Evolutionary conservation across 202 grass and related monocot species (phyloP).

Genomic region (Miscanthus sacchariflorus): DNA sequence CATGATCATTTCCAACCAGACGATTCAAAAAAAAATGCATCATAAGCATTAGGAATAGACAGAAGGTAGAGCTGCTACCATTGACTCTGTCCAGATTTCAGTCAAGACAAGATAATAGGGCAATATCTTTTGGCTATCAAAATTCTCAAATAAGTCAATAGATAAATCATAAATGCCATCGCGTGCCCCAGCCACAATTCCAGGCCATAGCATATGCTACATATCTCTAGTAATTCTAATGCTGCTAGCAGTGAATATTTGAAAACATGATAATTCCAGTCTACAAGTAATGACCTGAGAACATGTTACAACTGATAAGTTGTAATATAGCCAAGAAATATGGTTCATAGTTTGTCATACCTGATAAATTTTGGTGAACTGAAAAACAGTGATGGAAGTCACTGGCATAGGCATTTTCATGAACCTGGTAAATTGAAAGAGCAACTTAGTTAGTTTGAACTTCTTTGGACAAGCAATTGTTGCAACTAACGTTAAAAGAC

Average conservation of each 20-base stretch:
- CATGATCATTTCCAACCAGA: conserved; percentile 38
- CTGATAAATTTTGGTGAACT: conserved; percentile 69
- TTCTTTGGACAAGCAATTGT: conserved; percentile 10
- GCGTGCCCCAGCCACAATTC: not conserved
- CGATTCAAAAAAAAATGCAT: conserved; percentile 20
- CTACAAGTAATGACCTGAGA: conserved; percentile 12
- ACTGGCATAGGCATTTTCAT: conserved; percentile 93
- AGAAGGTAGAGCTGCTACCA: conserved; percentile 7
- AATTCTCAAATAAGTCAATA: not conserved
- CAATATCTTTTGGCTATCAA: not conserved
- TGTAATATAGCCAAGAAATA: conserved; percentile 36
- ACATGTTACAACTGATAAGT: conserved; percentile 23
- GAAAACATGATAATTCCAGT: conserved; percentile 15
- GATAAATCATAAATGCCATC: not conserved
- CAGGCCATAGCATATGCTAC: not conserved
- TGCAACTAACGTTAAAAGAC: conserved; percentile 21
- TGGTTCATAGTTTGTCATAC: conserved; percentile 40
- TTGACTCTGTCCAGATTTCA: not conserved
- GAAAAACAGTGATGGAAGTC: conserved; percentile 93
- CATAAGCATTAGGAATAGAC: not conserved
- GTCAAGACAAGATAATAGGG: not conserved
- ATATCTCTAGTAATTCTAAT: conserved; percentile 12
- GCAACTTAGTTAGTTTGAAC: conserved; percentile 29
- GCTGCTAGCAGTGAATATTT: not conserved
- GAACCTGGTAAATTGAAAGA: conserved; percentile 70